Percentiles rank a stretch among this genome's conserved stretches.
These are phyloP conservation scores for Phaeomoniella chlamydospora DNA, from an alignment of 2,329 filamentous ascomycete species.

Conservation along the genomic window DNA sequence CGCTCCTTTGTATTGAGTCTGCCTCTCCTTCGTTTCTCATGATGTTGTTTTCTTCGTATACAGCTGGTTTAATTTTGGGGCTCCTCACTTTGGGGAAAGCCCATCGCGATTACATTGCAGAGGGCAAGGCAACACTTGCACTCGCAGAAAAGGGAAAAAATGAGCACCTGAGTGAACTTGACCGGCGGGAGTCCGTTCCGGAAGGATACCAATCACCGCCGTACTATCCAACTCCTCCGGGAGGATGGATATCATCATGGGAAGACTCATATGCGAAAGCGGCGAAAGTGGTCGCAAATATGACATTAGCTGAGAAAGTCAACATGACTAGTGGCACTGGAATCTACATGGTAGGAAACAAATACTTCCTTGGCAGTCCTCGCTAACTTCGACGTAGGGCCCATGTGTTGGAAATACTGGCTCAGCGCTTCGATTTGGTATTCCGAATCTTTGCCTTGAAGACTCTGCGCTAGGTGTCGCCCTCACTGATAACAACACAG, in stretches of 20 bases:
- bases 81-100: too few relatives aligned
- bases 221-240: conserved; percentile 52
- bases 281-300: conserved; percentile 50
- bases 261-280: conserved; percentile 56
- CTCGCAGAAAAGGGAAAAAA: not conserved
- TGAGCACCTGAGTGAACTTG: not conserved
- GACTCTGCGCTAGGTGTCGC: conserved; percentile 60
- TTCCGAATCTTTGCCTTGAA: conserved; percentile 58
- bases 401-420: conserved; percentile 66
- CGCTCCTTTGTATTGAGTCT: too few relatives aligned
- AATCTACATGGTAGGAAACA: conserved; percentile 44
- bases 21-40: too few relatives aligned
- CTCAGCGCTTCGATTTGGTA: conserved; percentile 53
- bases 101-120: not conserved
- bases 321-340: conserved; percentile 62
- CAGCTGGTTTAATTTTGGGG: not conserved
- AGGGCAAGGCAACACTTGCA: not conserved
- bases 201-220: not conserved
- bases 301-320: conserved; percentile 70
- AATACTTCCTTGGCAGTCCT: not conserved
- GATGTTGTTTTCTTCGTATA: not conserved
- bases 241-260: conserved; percentile 59
- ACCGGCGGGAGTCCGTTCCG: not conserved
- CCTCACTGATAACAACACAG: conserved; percentile 59
- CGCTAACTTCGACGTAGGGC: conserved; percentile 18